phyloP scores from a whole-genome alignment of 1,139 yeast genomes.

The Candida sanyaensis region DNA sequence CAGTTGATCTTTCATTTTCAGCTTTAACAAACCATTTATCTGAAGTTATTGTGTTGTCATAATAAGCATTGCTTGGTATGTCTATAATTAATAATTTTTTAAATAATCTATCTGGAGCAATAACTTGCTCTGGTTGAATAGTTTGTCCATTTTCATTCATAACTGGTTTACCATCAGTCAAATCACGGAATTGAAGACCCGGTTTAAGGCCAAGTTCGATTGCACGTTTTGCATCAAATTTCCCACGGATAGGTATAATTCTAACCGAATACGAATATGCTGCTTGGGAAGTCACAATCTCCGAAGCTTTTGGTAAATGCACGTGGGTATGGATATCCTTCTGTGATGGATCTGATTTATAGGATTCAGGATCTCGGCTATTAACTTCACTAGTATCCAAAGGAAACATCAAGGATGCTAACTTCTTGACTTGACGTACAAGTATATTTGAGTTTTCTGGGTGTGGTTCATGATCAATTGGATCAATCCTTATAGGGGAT shows the following conservation, averaged over 20 bases:
- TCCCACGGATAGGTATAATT: slow-evolving; percentile 74
- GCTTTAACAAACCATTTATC: slow-evolving; percentile 27
- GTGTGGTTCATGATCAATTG: neutral
- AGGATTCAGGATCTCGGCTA: slow-evolving; percentile 38
- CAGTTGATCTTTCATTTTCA: slow-evolving; percentile 33
- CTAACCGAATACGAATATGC: slow-evolving; percentile 62
- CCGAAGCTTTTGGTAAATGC: slow-evolving; percentile 27
- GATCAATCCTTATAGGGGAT: slow-evolving; percentile 46
- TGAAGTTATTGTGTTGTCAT: slow-evolving; percentile 42
- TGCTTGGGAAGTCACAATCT: slow-evolving; percentile 24
- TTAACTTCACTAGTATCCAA: slow-evolving; percentile 39
- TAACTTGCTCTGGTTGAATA: slow-evolving; percentile 70
- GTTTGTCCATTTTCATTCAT: slow-evolving; percentile 58
- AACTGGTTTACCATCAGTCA: slow-evolving; percentile 64
- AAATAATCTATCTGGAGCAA: slow-evolving; percentile 61
- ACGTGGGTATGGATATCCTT: slow-evolving; percentile 47
- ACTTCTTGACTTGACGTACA: slow-evolving; percentile 28
- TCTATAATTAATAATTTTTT: slow-evolving; percentile 70
- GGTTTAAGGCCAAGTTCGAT: slow-evolving; percentile 66
- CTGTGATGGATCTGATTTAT: slow-evolving; percentile 42
- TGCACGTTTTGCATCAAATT: slow-evolving; percentile 69
- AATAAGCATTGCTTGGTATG: slow-evolving; percentile 59
- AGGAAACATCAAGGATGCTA: slow-evolving; percentile 53
- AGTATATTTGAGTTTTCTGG: slow-evolving; percentile 4
- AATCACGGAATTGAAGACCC: slow-evolving; percentile 57